Evolutionary conservation across 495 filamentous ascomycete species (phyloP), one percentile per base, ranked within the genome.

Genomic region (Lentithecium fluviatile): DNA sequence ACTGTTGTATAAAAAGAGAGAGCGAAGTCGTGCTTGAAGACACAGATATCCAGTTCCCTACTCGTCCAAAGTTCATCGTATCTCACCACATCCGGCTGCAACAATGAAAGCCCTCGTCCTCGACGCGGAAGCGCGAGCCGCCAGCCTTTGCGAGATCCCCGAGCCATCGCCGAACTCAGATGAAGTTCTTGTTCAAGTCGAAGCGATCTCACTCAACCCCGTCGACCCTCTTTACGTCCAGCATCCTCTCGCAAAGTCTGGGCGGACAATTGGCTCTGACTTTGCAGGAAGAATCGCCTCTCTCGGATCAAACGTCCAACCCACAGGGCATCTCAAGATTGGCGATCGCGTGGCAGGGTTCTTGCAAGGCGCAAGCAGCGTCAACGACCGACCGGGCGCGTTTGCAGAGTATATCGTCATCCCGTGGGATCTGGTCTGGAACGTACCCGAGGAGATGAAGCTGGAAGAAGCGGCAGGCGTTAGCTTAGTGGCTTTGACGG

Each of bases 231-330:
- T 75, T 10, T 76, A 72, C 57, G 68, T 68, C 19, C 36, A 46
- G 48, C 36, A 70, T 51, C 73, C 73, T 1, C 65, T 75, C 32
- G 75, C 58, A 6, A 47, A 38, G n/a, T 68, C 45, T 15, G 69
- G 56, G 34, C 55, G 69, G 8, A 74, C 73, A 29, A 70, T 73
- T 0, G 79, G 78, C 42, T 69, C 74, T 65, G 80, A 82, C 65
- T 71, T 82, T 53, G 60, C 79, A 11, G 80, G 78, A 7, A 74
- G 60, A 1, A 74, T 81, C 1, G 60, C 60, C 6, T 34, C 53
- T 8, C 50, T 66, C 19, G 65, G 59, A 37, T n/a, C 43, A 10
- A 29, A 32, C 24, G 49, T 66, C 5, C 58, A 58, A 6, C 12
- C 48, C 7, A 26, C 45, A 6, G 54, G 55, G 49, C 48, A 42